Evolutionary conservation across 257 asterid species (phyloP).

Genomic region (Solanum pinnatisectum): DNA sequence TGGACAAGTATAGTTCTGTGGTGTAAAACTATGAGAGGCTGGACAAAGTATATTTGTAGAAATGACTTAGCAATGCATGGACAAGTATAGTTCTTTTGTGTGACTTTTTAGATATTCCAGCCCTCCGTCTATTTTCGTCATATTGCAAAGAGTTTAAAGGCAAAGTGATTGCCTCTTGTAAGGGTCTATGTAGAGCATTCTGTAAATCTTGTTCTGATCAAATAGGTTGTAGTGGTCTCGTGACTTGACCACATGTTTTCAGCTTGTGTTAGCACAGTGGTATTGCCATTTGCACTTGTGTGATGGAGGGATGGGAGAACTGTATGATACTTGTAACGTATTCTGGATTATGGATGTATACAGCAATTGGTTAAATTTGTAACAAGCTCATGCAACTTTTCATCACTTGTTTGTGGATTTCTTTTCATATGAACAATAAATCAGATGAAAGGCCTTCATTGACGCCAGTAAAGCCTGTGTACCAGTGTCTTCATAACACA

Average conservation of each 20-base stretch:
- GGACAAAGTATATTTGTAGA: not conserved
- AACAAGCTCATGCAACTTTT: not conserved
- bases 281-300: not conserved
- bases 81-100: too few species aligned
- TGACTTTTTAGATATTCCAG: too few species aligned
- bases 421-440: not conserved
- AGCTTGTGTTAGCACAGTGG: not conserved
- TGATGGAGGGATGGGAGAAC: too few species aligned
- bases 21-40: not conserved
- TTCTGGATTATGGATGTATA: not conserved
- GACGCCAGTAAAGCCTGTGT: not conserved
- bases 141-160: not conserved
- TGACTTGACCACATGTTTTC: not conserved
- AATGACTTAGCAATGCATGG: not conserved
- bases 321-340: too few species aligned
- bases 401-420: not conserved
- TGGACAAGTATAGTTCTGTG: not conserved
- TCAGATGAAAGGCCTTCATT: not conserved
- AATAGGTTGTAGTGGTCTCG: not conserved
- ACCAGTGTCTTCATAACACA: not conserved
- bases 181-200: not conserved
- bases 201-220: not conserved
- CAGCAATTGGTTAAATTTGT: not conserved
- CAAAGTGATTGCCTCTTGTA: not conserved
- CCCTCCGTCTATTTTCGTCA: too few species aligned